phyloP scores from a whole-genome alignment of 2,329 filamentous ascomycete genomes.

The Graphium sp. region DNA sequence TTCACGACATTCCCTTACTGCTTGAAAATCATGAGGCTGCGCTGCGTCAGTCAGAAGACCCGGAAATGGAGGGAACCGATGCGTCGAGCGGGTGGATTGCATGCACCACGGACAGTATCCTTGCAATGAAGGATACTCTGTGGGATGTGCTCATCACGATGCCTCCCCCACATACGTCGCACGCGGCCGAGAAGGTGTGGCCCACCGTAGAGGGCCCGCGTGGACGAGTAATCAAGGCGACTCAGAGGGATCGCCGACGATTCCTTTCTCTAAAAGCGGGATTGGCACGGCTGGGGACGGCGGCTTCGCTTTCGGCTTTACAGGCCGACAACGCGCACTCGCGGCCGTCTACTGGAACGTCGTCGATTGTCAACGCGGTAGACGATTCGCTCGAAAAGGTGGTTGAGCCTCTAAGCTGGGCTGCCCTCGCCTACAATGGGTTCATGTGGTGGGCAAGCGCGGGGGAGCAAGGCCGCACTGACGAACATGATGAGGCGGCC shows the following conservation, averaged over 20 bases:
- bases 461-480: constrained; percentile 49
- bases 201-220: constrained; percentile 55
- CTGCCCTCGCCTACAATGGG: constrained; percentile 60
- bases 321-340: too few species aligned
- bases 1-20: constrained; percentile 79
- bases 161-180: constrained; percentile 42
- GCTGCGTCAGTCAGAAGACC: too few species aligned
- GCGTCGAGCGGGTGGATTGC: constrained; percentile 66
- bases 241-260: constrained; percentile 74
- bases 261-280: constrained; percentile 54
- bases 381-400: constrained; percentile 36
- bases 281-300: constrained; percentile 27
- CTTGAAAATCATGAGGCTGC: too few species aligned
- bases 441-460: constrained; percentile 89
- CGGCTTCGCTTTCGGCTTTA: too few species aligned
- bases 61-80: constrained; percentile 22
- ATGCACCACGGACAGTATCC: constrained; percentile 87
- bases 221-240: constrained; percentile 58
- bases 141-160: constrained; percentile 85
- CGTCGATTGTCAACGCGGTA: constrained; percentile 16
- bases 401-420: constrained; percentile 49
- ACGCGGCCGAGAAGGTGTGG: constrained; percentile 48
- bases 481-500: constrained; percentile 39
- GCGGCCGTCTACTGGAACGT: constrained; percentile 9
- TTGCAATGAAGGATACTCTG: constrained; percentile 69